A percentile compares a stretch with the other conserved stretches of the same genome.
Evolutionary conservation across 371 early-diverging fungal genomes (phyloP).

Genomic region (Spraguea lophii): DNA sequence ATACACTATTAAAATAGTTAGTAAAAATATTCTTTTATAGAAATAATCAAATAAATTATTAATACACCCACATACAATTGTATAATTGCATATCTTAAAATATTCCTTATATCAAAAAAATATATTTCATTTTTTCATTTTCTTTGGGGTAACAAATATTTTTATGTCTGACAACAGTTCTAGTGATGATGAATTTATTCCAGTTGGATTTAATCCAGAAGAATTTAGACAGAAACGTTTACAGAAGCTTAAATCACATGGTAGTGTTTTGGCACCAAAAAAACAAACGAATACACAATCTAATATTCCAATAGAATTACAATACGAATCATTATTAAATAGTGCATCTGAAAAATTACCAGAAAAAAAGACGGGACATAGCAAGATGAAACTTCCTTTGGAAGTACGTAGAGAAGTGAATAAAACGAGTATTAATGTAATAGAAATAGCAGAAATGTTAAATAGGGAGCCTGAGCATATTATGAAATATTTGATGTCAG

Average conservation of each 20-base stretch:
- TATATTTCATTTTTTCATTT: too few species aligned
- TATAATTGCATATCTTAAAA: too few species aligned
- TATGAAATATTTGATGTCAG: constrained; percentile 81
- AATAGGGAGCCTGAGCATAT: constrained; percentile 79
- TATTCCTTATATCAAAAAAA: too few species aligned
- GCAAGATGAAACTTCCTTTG: constrained; percentile 38
- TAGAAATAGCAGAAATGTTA: constrained; percentile 29
- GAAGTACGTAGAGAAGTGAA: constrained; percentile 38
- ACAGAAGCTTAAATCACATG: constrained; percentile 7
- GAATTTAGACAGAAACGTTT: constrained; percentile 1
- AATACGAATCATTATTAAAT: constrained; percentile 35
- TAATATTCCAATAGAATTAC: constrained; percentile 5
- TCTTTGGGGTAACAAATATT: too few species aligned
- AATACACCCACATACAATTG: too few species aligned
- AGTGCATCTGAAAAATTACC: constrained; percentile 29
- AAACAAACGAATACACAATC: neutral
- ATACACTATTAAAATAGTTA: too few species aligned
- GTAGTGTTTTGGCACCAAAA: neutral
- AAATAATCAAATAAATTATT: too few species aligned
- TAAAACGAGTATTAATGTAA: constrained; percentile 42
- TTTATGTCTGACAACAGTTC: too few species aligned
- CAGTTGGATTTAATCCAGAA: constrained; percentile 9
- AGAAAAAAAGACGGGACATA: constrained; percentile 17
- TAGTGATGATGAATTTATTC: neutral
- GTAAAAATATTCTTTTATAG: too few species aligned